Evolutionary conservation across 441 rosid genomes (phyloP).

Genomic region (Codiaeum variegatum): DNA sequence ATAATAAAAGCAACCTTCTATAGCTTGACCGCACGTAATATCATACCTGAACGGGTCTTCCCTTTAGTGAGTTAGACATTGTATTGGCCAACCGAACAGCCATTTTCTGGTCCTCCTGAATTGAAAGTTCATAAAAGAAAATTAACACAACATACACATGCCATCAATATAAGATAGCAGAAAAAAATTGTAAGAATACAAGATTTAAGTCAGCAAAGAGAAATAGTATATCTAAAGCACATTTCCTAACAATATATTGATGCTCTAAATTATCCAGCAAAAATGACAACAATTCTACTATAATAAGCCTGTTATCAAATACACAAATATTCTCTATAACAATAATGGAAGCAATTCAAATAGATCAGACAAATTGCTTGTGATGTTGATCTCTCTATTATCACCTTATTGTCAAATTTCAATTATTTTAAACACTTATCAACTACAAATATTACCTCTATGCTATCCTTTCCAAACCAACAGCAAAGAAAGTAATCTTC

Average conservation of each 20-base stretch:
- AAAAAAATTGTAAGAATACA: background rate
- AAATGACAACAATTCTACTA: background rate
- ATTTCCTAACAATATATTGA: background rate
- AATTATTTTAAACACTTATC: background rate
- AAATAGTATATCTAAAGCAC: background rate
- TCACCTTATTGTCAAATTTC: background rate
- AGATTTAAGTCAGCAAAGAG: background rate
- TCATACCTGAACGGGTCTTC: constrained; percentile 89
- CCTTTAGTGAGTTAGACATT: constrained; percentile 80
- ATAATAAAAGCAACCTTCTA: constrained; percentile 18
- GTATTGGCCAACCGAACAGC: constrained; percentile 72
- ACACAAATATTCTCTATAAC: background rate
- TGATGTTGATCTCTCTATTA: background rate
- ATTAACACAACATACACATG: constrained; percentile 1
- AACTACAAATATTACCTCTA: constrained; percentile 54
- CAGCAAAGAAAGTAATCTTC: constrained; percentile 85
- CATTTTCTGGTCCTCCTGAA: constrained; percentile 83
- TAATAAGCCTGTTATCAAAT: background rate
- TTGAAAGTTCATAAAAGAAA: constrained; percentile 15
- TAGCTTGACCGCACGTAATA: constrained; percentile 19
- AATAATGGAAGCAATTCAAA: background rate
- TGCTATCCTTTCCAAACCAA: constrained; percentile 91
- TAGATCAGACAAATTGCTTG: background rate
- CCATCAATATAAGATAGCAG: background rate
- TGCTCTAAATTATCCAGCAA: background rate